Base-by-base conservation (phyloP, 2,329 filamentous ascomycete species). In the Cytospora mali region DNA sequence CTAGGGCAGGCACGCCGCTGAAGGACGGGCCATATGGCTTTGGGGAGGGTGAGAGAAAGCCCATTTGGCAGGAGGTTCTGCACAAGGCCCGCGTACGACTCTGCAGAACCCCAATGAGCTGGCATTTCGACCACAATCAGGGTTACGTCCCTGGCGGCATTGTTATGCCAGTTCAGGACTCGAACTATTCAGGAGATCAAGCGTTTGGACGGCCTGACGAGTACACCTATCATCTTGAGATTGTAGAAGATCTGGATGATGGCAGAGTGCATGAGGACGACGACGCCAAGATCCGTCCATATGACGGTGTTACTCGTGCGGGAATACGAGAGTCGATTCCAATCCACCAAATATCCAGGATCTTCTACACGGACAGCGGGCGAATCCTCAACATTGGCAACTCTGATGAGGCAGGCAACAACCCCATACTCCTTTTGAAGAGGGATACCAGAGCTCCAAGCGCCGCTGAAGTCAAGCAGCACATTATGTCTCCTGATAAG, bases 31-130 rank as follows among this genome's bases (percentile, higher is more conserved):
- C 75, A 0, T 81, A 81, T 53, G 80, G 79, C 0, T 51, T 81
- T 10, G 77, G 74, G 76, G 84, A 69, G 69, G 88, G 68, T 72
- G 90, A 77, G 75, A 88, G 77, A 80, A 84, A 81, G 67, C 81
- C 92, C 0, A 90, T 93, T 0, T 98, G 95, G 95, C 95, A 98
- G 73, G 94, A 99, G 73, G 93, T 96, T 48, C 88, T 97, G 65
- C 93, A 98, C 78, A 99, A 98, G 74, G 91, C 93, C 21, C 86
- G 88, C 46, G 87, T 97, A 14, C 92, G 93, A 62, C 80, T 99
- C 13, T 84, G 90, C 69, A 84, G 93, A 54, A 84, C 91, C 0
- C 90, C 88, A 0, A 75, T 89, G 33, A 79, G 70, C 62, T 77
- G 73, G 69, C 73, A 83, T 0, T 83, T 85, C 65, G 75, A 81